Conservation (phyloP, 768 basidiomycete species). For the Pholiota molesta region DNA sequence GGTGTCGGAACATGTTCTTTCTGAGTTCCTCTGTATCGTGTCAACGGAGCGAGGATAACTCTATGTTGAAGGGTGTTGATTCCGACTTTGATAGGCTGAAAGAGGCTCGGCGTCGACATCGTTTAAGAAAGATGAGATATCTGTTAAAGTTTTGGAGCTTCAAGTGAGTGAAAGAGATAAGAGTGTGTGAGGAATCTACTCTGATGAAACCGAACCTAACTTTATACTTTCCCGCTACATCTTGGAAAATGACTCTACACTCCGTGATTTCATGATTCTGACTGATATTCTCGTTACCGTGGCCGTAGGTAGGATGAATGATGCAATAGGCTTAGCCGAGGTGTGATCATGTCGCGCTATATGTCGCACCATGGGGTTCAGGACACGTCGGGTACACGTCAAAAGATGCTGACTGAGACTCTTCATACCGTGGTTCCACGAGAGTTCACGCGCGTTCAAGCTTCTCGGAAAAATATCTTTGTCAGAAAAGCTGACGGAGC, state of each 20-base stretch:
- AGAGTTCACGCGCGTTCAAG: no score
- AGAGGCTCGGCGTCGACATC: slow-evolving; percentile 35
- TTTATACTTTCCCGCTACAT: no score
- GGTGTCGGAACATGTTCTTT: slow-evolving; percentile 40
- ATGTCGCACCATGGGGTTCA: no score
- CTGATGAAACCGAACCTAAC: neutral
- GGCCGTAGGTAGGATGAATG: no score
- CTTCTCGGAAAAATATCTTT: no score
- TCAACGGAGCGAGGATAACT: slow-evolving; percentile 56
- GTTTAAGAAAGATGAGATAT: neutral
- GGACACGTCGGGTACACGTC: neutral
- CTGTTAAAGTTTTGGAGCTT: neutral
- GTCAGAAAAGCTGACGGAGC: neutral
- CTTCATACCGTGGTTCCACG: neutral
- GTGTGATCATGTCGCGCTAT: no score
- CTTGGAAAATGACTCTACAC: no score
- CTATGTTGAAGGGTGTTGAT: slow-evolving; percentile 45
- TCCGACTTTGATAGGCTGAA: slow-evolving; percentile 51
- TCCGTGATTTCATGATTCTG: no score
- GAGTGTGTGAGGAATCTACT: neutral
- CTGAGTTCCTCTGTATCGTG: slow-evolving; percentile 40
- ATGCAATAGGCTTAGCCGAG: no score
- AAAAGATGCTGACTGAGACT: neutral
- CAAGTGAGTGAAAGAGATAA: neutral
- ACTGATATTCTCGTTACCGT: no score